Percentiles rank a stretch among this genome's conserved stretches.
Evolutionary conservation across 768 basidiomycete genomes (phyloP).

Genomic region (Rhizopogon vinicolor): DNA sequence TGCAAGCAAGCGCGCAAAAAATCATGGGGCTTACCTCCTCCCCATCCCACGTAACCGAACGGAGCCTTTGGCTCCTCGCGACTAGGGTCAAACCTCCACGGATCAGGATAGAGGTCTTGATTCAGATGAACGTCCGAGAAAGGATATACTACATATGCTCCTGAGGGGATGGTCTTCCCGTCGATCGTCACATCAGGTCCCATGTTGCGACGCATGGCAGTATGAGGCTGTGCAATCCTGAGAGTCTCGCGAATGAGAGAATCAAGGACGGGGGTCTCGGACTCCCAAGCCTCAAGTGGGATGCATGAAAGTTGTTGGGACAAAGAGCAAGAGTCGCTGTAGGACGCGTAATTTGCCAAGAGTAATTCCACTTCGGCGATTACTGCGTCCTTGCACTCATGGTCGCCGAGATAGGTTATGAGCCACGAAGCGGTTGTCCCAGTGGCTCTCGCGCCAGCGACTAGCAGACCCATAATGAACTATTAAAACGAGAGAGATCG

Average conservation of each 20-base stretch:
- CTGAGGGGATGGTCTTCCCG: slow-evolving; percentile 65
- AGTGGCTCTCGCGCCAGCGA: slow-evolving; percentile 78
- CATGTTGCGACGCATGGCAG: slow-evolving; percentile 76
- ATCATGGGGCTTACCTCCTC: slow-evolving; percentile 52
- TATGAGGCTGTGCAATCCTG: slow-evolving; percentile 74
- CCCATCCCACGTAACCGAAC: slow-evolving; percentile 73
- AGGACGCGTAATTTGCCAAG: slow-evolving; percentile 36
- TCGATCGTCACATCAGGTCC: slow-evolving; percentile 69
- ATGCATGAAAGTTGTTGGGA: slow-evolving; percentile 50
- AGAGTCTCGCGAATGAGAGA: slow-evolving; percentile 73
- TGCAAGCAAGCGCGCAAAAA: slow-evolving; percentile 14
- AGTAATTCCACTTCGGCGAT: slow-evolving; percentile 54
- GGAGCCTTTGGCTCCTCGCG: slow-evolving; percentile 45
- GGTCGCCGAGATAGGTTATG: slow-evolving; percentile 64
- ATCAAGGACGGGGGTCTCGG: slow-evolving; percentile 65
- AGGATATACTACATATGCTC: slow-evolving; percentile 74
- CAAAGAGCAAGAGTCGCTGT: slow-evolving; percentile 26
- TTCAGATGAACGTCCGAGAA: slow-evolving; percentile 79
- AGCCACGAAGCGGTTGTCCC: slow-evolving; percentile 81
- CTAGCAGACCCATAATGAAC: slow-evolving; percentile 81
- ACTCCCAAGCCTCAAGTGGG: slow-evolving; percentile 68
- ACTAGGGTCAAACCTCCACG: slow-evolving; percentile 71
- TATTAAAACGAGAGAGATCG: slow-evolving; percentile 26
- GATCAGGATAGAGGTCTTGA: slow-evolving; percentile 66
- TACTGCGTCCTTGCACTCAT: slow-evolving; percentile 66